These are phyloP conservation scores for Cucurbitaria berberidis DNA, from an alignment of 2,329 filamentous ascomycete species.

Conservation along the genomic window DNA sequence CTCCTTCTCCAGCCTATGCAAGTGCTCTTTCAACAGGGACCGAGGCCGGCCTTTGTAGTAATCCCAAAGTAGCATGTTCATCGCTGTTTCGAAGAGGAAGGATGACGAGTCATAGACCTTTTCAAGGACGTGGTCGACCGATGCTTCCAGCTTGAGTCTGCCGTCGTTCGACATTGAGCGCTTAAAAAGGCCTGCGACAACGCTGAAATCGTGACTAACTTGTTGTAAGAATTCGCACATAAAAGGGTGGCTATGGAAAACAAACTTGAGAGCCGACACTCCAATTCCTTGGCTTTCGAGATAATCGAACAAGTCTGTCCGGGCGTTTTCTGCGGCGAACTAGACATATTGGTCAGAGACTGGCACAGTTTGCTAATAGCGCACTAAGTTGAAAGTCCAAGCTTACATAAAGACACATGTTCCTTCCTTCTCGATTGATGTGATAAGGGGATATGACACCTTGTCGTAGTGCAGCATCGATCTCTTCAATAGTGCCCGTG, in stretches of 20 bases:
- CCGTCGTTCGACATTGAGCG: slow-evolving; percentile 3
- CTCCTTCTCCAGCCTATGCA: slow-evolving; percentile 2
- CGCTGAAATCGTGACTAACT: slow-evolving; percentile 3
- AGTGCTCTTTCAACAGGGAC: not conserved
- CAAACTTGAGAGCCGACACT: slow-evolving; percentile 12
- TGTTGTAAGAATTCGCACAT: not conserved
- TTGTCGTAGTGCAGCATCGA: slow-evolving; percentile 14
- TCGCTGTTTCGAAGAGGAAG: slow-evolving; percentile 9
- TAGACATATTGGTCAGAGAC: not conserved
- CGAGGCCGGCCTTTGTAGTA: slow-evolving; percentile 5
- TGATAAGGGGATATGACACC: slow-evolving; percentile 21
- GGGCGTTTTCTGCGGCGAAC: slow-evolving; percentile 5
- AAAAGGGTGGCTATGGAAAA: not conserved
- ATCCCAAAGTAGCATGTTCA: slow-evolving; percentile 9
- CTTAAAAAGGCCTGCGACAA: slow-evolving; percentile 4
- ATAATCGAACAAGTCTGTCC: slow-evolving; percentile 16
- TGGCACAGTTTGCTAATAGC: not conserved
- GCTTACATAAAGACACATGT: slow-evolving; percentile 12
- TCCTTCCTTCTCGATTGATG: slow-evolving; percentile 1
- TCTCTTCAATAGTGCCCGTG: slow-evolving; percentile 7
- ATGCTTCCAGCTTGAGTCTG: not conserved
- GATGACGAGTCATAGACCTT: slow-evolving; percentile 5
- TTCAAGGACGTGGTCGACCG: slow-evolving; percentile 2
- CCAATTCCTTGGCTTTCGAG: slow-evolving; percentile 20
- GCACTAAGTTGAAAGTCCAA: not conserved